These are phyloP conservation scores for Quercus robur DNA, from an alignment of 306 rosid genomes.

Conservation along the genomic window DNA sequence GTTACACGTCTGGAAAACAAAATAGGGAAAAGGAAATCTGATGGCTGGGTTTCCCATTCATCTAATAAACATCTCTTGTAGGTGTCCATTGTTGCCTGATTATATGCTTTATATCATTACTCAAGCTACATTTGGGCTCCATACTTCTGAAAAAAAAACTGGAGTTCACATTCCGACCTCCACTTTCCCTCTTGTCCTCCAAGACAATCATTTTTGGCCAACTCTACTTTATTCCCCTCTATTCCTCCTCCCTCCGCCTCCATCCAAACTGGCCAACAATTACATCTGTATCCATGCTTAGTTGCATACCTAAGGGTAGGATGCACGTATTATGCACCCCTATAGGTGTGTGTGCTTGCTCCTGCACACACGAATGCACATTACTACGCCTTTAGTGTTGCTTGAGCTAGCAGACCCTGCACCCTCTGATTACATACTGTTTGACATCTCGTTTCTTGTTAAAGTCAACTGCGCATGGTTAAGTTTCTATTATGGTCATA, in stretches of 20 bases:
- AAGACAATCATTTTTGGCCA: not conserved
- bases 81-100: slow-evolving; percentile 50
- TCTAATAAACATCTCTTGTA: slow-evolving; percentile 23
- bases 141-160: not conserved
- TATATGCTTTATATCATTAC: slow-evolving; percentile 26
- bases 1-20: slow-evolving; percentile 40
- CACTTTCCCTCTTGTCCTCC: not conserved
- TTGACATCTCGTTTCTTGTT: not conserved
- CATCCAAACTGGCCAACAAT: too few species aligned
- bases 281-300: not conserved
- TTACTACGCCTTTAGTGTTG: not conserved
- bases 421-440: not conserved
- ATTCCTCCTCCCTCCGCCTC: too few species aligned
- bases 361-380: not conserved
- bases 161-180: not conserved
- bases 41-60: slow-evolving; percentile 35
- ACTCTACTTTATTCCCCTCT: too few species aligned
- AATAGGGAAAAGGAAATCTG: slow-evolving; percentile 23
- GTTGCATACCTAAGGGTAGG: not conserved
- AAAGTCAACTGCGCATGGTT: slow-evolving; percentile 6
- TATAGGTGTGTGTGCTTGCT: not conserved
- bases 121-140: slow-evolving; percentile 54
- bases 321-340: not conserved
- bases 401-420: not conserved
- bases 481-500: not conserved